These are phyloP conservation scores for Cercospora berteroae DNA, from an alignment of 2,329 filamentous ascomycete genomes.

Conservation along the genomic window DNA sequence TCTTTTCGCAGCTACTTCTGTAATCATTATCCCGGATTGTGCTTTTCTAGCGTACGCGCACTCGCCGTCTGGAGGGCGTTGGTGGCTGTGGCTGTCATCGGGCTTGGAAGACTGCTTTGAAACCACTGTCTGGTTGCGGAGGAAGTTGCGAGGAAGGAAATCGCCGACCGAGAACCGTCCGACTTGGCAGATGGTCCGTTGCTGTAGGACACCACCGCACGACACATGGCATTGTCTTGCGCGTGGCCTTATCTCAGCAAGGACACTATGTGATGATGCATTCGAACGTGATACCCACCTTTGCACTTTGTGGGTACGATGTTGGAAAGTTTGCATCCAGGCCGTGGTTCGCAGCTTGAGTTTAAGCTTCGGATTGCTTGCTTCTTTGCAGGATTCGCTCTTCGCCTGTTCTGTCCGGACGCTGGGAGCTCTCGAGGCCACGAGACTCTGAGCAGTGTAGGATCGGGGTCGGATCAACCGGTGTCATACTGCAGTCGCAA, in stretches of 20 bases:
- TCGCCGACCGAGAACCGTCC: background rate
- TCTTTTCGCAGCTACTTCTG: background rate
- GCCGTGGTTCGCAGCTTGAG: slow-evolving; percentile 1
- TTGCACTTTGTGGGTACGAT: background rate
- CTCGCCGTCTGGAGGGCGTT: background rate
- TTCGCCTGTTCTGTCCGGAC: background rate
- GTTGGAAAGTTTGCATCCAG: background rate
- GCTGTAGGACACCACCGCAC: background rate
- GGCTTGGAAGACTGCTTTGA: background rate
- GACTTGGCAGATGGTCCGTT: background rate
- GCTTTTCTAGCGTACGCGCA: background rate
- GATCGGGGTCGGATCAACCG: background rate
- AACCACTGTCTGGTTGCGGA: background rate
- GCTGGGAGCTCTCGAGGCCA: background rate
- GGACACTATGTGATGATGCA: background rate
- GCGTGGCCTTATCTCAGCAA: background rate
- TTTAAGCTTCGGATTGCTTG: slow-evolving; percentile 1
- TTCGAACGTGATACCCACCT: background rate
- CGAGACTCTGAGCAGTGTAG: background rate
- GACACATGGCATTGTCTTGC: background rate
- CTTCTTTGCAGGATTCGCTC: background rate
- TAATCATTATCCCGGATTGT: background rate
- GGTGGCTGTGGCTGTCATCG: background rate
- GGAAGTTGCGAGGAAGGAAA: background rate
- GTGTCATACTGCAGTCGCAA: background rate